Evolutionary conservation across 495 filamentous ascomycete genomes (phyloP), one percentile per base, ranked within the genome.

Genomic region (Podospora pseudoanserina): DNA sequence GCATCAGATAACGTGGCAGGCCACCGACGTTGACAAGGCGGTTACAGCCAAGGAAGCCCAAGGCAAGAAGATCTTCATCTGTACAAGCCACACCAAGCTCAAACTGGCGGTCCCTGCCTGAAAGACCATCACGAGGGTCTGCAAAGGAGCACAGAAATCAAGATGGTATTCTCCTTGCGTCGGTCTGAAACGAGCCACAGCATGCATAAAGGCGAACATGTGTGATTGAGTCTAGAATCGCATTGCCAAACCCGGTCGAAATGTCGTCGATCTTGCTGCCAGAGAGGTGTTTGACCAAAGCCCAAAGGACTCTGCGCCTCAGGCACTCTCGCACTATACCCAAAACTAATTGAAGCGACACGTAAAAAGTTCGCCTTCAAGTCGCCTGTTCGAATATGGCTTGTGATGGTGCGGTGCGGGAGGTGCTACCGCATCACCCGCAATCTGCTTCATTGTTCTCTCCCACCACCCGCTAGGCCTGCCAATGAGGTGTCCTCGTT

Each of bases 151-250:
- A 23, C 30, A 32, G 39, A 62, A 67, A 67, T 23, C 65, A 67
- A 32, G 59, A 55, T 63, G 34, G 34, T 28, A 59, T 20, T 54
- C 39, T 55, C 54, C 61, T 62, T 28, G 39, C 16, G 3, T 32
- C 26, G 53, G 53, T 63, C 44, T 67, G 65, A 67, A 67, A 67
- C 65, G 18, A 63, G 26, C 34, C 23, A 16, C 64, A 65, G n/a
- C 53, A n/a, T 20, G 16, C 27, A 34, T 15, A 30, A 30, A 55
- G 63, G 39, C 11, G 27, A 28, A 28, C n/a, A 30, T 3, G n/a
- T 27, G 4, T 18, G 62, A 54, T 26, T 64, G 62, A 26, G 62
- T 44, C 62, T 11, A 26, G 39, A 26, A 20, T 27, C 13, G 20
- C 23, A 15, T 65, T 65, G 64, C 54, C 27, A 49, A 49, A 49